Base-by-base conservation (phyloP, 768 basidiomycete species). In the Suillus discolor region DNA sequence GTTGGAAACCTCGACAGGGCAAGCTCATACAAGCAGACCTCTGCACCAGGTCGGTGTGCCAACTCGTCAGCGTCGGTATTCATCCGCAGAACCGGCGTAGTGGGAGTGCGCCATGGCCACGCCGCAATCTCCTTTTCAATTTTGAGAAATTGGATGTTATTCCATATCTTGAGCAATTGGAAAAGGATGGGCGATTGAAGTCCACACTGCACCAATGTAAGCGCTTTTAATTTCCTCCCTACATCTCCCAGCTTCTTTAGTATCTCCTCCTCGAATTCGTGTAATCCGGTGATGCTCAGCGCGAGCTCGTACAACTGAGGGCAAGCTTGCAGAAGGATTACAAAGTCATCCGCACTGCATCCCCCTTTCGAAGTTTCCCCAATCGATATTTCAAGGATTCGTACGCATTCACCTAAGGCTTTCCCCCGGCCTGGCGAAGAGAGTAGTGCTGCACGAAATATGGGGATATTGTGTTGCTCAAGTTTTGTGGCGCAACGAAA, bases 151-250 rank as follows among this genome's bases (percentile, higher is more conserved):
- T 69, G 72, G 63, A 83, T 66, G 23, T 66, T 70, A 0, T 79
- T 77, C 73, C 81, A 80, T 45, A 81, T 73, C 0, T 67, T 68
- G 23, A 84, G 70, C 0, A 84, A 71, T 60, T 83, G 78, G 61
- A 80, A 84, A 6, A 83, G 67, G 25, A 83, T 71, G 18, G 81
- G 80, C 7, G 82, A 82, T 69, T 82, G 81, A 1, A 80, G 71
- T 53, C 81, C 79, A 62, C 77, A 81, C 0, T 65, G 53, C 15
- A 71, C 62, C 28, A 84, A 64, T 38, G 68, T 71, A 60, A 82
- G 68, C 0, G 80, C 75, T 28, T 78, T 74, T 59, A 82, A 70
- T 23, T 66, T 61, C 44, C 67, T 68, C 0, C 75, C 72, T 3
- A 63, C 62, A 18, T 69, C 47, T 20, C 68, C 63, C n/a, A 80